phyloP scores from a whole-genome alignment of 768 basidiomycete species.

The Psilocybe cyanescens region DNA sequence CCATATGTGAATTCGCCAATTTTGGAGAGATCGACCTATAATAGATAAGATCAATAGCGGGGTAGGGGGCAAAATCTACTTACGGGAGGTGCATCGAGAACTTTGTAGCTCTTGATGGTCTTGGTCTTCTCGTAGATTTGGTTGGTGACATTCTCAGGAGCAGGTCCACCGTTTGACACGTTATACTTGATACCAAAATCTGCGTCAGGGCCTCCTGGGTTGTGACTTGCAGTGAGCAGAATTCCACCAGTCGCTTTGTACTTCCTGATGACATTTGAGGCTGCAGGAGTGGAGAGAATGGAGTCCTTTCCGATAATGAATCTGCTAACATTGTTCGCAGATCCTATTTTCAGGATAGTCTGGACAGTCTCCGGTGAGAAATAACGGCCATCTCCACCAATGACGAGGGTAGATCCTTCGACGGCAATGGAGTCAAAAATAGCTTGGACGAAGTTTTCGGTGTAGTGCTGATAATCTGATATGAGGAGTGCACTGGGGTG shows the following conservation, averaged over 20 bases:
- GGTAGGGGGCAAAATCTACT: constrained; percentile 28
- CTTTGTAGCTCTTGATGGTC: constrained; percentile 83
- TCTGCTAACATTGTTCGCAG: constrained; percentile 90
- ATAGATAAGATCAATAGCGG: constrained; percentile 3
- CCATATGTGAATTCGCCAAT: constrained; percentile 82
- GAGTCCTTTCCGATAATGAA: constrained; percentile 91
- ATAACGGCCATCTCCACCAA: constrained; percentile 97
- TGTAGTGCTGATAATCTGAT: constrained; percentile 77
- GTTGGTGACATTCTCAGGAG: constrained; percentile 95
- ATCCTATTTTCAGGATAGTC: constrained; percentile 90
- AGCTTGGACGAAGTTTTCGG: constrained; percentile 97
- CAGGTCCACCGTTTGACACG: constrained; percentile 95
- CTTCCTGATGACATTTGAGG: constrained; percentile 93
- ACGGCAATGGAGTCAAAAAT: constrained; percentile 90
- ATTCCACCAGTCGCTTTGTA: constrained; percentile 98
- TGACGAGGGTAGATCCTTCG: constrained; percentile 82
- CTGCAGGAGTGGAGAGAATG: constrained; percentile 97
- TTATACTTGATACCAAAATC: constrained; percentile 99
- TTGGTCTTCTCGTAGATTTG: constrained; percentile 93
- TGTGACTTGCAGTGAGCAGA: constrained; percentile 95
- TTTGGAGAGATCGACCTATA: constrained; percentile 82
- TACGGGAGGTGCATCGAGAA: constrained; percentile 77
- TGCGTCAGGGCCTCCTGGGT: constrained; percentile 96
- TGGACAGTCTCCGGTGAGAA: constrained; percentile 87
- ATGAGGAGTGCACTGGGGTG: constrained; percentile 11